Evolutionary conservation across 352 stramenopile genomes (phyloP).

Genomic region (Phytophthora macrochlamydospora): DNA sequence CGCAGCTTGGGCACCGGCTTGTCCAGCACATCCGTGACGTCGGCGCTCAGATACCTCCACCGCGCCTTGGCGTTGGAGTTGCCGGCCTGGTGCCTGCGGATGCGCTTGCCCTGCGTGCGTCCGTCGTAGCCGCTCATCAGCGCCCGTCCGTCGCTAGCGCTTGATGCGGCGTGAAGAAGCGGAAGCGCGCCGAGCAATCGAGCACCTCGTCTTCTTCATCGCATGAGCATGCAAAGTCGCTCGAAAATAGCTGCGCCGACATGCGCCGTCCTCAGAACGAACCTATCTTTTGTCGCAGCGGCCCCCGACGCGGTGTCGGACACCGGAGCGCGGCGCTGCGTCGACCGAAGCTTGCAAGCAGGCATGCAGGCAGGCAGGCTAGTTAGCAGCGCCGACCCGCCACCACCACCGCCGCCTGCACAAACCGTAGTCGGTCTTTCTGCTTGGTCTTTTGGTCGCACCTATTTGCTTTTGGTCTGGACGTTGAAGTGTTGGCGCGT

Average conservation of each 20-base stretch:
- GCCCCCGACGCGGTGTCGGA: too few relatives aligned
- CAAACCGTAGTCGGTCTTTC: not conserved
- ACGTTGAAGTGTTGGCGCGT: conserved; percentile 17
- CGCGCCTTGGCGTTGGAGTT: conserved; percentile 55
- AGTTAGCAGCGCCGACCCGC: too few relatives aligned
- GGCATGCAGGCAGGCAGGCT: too few relatives aligned
- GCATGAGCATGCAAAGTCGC: not conserved
- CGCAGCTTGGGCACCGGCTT: conserved; percentile 13
- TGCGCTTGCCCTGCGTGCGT: conserved; percentile 58
- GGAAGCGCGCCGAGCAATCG: not conserved
- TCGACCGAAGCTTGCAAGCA: too few relatives aligned
- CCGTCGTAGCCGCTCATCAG: conserved; percentile 33
- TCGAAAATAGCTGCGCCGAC: conserved; percentile 1
- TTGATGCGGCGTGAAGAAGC: too few relatives aligned
- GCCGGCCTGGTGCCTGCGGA: conserved; percentile 54
- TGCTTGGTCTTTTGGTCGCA: not conserved
- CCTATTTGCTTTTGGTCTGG: not conserved
- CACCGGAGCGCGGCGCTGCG: too few relatives aligned
- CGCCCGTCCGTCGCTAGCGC: not conserved
- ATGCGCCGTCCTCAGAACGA: not conserved
- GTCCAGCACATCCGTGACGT: conserved; percentile 51
- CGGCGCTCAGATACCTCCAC: conserved; percentile 59
- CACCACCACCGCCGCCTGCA: too few relatives aligned
- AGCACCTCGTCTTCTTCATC: not conserved
- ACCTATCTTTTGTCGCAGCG: not conserved